Evolutionary conservation across 768 basidiomycete genomes (phyloP).

Genomic region (Gloeopeniophorella convolvens): DNA sequence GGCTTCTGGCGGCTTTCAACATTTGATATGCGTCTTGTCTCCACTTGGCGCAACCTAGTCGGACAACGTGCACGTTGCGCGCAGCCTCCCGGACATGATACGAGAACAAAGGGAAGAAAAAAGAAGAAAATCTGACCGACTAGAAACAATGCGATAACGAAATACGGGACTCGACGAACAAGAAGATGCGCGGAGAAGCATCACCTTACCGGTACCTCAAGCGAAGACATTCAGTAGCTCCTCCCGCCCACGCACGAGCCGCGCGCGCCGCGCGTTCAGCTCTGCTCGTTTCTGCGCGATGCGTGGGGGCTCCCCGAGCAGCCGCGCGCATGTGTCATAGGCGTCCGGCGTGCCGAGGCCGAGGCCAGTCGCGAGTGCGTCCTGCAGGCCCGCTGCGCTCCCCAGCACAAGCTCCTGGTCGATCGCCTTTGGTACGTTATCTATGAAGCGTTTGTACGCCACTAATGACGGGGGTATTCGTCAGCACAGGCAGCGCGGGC

Average conservation of each 20-base stretch:
- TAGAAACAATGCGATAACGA: background rate
- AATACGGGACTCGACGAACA: background rate
- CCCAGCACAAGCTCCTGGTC: slow-evolving; percentile 51
- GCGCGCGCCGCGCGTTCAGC: slow-evolving; percentile 43
- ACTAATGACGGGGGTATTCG: slow-evolving; percentile 29
- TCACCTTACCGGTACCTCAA: background rate
- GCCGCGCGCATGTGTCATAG: slow-evolving; percentile 39
- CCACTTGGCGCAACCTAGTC: background rate
- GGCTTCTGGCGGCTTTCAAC: slow-evolving; percentile 7
- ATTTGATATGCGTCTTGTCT: slow-evolving; percentile 2
- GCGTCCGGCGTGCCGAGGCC: slow-evolving; percentile 45
- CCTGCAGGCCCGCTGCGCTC: slow-evolving; percentile 39
- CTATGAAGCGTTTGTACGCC: slow-evolving; percentile 40
- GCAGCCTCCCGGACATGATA: background rate
- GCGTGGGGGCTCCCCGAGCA: slow-evolving; percentile 44
- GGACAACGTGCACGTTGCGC: background rate
- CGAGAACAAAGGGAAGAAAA: background rate
- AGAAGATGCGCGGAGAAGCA: background rate
- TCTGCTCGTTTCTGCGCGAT: slow-evolving; percentile 42
- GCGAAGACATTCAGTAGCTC: slow-evolving; percentile 30
- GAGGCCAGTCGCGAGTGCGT: slow-evolving; percentile 41
- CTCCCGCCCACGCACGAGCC: slow-evolving; percentile 39
- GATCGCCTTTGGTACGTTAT: slow-evolving; percentile 38
- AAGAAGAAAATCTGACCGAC: background rate
- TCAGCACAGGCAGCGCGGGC: background rate